Evolutionary conservation across 148 eudicot species (phyloP).

Genomic region (Euryodendron excelsum): DNA sequence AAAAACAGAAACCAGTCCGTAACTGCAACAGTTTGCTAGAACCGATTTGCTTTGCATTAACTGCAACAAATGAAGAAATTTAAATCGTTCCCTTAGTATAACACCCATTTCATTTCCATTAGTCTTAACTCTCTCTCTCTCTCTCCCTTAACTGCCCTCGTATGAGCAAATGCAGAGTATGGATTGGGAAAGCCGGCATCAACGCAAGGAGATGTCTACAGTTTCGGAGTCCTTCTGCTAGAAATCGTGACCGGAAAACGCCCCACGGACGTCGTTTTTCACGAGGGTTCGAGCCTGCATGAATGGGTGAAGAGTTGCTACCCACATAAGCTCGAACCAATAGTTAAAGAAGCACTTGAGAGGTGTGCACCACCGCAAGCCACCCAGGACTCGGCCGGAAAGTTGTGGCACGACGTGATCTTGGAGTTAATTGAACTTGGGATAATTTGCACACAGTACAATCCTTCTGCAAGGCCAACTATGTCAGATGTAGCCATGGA

Average conservation of each 20-base stretch:
- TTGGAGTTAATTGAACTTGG: constrained; percentile 76
- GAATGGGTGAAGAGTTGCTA: constrained; percentile 73
- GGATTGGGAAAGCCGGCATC: constrained; percentile 76
- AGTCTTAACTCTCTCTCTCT: no score
- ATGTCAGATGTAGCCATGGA: constrained; percentile 79
- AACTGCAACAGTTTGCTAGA: no score
- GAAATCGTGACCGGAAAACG: constrained; percentile 77
- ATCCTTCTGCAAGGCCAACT: constrained; percentile 59
- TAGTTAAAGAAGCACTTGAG: constrained; percentile 46
- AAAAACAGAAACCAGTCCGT: no score
- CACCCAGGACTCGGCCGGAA: constrained; percentile 11
- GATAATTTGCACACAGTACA: constrained; percentile 65
- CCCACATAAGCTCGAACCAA: constrained; percentile 51
- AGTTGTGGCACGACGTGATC: constrained; percentile 47
- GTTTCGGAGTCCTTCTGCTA: constrained; percentile 69
- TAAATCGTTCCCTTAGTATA: no score
- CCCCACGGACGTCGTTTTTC: constrained; percentile 60
- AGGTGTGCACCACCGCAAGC: constrained; percentile 32
- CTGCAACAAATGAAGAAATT: no score
- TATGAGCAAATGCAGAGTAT: constrained; percentile 47
- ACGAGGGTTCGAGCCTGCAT: constrained; percentile 65
- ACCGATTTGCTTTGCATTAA: no score
- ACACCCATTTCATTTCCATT: no score
- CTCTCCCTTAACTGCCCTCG: no score
- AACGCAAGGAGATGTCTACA: constrained; percentile 78